Base-by-base conservation (phyloP, 1,284 basidiomycete genomes). In the Porogramme epimiltina region DNA sequence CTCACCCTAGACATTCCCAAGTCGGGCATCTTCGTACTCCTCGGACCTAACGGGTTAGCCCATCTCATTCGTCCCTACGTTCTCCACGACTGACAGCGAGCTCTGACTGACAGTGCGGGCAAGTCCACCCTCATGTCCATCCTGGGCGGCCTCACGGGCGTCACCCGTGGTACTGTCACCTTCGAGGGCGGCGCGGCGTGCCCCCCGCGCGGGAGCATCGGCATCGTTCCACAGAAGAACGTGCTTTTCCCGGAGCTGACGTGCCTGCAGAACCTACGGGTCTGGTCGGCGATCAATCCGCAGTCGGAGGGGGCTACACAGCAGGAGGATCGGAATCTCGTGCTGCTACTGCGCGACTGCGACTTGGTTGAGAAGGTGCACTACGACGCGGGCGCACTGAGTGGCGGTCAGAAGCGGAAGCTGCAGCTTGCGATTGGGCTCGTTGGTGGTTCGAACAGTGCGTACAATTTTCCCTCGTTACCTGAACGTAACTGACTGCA, bases 191-290 rank as follows among this genome's bases (percentile, higher is more conserved):
- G 79, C 0, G 62, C 66, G 20, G 62, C 73, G 18, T 73, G 68
- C 4, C 84, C 84, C 1, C 74, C 81, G 2, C 79, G 79, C 0
- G 87, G 87, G 2, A 79, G 77, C 0, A 69, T 92, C 16, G 89
- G 90, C 6, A 84, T 92, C 49, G 90, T 91, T 0, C 87, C 87
- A 0, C 90, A 93, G 70, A 90, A 89, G 71, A 91, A 92, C 59
- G 89, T 93, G 2, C 74, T 93, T 1, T 91, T 90, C 69, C 81
- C 88, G 1, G 88, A 92, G 54, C 73, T 93, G 22, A 81, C 84
- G 1, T 90, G 87, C 62, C 73, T 82, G 49, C 84, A 92, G 67
- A 91, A 88, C 2, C 72, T 92, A 22, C 73, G 76, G 2, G 76
- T 92, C 15, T 93, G 90, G 89, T 75, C 73, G 26, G 84, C 83